phyloP scores from a whole-genome alignment of 2,329 filamentous ascomycete species.

The Phoma herbarum region DNA sequence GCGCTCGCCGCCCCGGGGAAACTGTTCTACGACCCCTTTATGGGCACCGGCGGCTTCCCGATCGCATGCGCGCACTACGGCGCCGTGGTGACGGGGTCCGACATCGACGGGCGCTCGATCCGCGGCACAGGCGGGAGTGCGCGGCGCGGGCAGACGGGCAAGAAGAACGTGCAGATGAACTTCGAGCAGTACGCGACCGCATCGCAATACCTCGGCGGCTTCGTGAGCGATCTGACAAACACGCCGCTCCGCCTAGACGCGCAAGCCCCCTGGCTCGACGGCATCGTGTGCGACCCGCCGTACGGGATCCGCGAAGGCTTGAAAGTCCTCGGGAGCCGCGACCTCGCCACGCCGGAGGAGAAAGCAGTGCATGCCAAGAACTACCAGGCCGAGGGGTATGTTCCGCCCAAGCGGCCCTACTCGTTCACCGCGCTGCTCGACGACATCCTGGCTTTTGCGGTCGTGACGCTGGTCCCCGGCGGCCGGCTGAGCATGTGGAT shows the following conservation, averaged over 20 bases:
- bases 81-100: slow-evolving; percentile 81
- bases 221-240: slow-evolving; percentile 88
- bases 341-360: slow-evolving; percentile 51
- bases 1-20: slow-evolving; percentile 83
- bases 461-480: slow-evolving; percentile 76
- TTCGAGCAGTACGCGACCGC: slow-evolving; percentile 83
- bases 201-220: slow-evolving; percentile 75
- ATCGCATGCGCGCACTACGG: slow-evolving; percentile 92
- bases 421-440: slow-evolving; percentile 89
- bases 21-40: slow-evolving; percentile 93
- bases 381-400: slow-evolving; percentile 63
- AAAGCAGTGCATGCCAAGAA: slow-evolving; percentile 38
- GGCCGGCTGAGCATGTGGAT: slow-evolving; percentile 95
- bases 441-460: slow-evolving; percentile 86
- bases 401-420: slow-evolving; percentile 91
- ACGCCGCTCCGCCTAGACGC: slow-evolving; percentile 67
- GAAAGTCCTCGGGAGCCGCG: slow-evolving; percentile 81
- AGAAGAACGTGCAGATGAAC: slow-evolving; percentile 70
- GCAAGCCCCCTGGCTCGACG: slow-evolving; percentile 71
- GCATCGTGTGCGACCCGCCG: slow-evolving; percentile 93
- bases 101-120: slow-evolving; percentile 92
- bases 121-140: slow-evolving; percentile 68
- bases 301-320: slow-evolving; percentile 95
- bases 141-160: slow-evolving; percentile 51
- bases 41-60: slow-evolving; percentile 92